Conservation (phyloP, 2,329 filamentous ascomycete genomes). For the Verticillium zaregamsianum region DNA sequence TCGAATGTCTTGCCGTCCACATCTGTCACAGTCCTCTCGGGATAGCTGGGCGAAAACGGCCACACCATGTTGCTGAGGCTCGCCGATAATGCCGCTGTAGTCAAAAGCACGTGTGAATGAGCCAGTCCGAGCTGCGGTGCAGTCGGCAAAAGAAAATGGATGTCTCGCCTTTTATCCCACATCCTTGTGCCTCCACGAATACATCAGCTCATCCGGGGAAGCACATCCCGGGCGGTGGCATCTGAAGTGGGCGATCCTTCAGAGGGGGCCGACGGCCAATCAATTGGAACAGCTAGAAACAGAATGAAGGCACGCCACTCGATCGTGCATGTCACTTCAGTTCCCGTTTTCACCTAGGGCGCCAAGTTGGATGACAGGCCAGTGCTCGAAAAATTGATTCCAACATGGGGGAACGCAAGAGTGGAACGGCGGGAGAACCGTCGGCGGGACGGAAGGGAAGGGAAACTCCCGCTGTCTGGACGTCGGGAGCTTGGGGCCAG, state of each 20-base stretch:
- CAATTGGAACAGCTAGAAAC: not conserved
- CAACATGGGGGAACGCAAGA: not conserved
- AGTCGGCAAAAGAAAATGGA: not conserved
- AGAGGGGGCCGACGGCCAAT: not conserved
- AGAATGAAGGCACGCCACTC: too few relatives aligned
- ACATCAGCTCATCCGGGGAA: not conserved
- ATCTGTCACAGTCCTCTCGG: slow-evolving; percentile 13
- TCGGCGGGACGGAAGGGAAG: not conserved
- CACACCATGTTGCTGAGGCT: slow-evolving; percentile 11
- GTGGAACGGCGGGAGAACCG: not conserved
- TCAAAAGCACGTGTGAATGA: not conserved
- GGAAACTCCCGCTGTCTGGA: not conserved
- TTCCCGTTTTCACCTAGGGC: too few relatives aligned
- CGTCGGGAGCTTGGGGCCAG: not conserved
- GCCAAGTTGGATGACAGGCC: too few relatives aligned
- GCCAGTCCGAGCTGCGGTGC: too few relatives aligned
- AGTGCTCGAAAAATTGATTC: too few relatives aligned
- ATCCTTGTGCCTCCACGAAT: not conserved
- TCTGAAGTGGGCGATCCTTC: not conserved
- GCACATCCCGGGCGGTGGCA: not conserved
- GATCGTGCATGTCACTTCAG: too few relatives aligned
- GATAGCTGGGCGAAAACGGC: slow-evolving; percentile 20
- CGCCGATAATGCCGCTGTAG: not conserved
- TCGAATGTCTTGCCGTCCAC: slow-evolving; percentile 30
- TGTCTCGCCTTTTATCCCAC: not conserved